A percentile compares a stretch with the other conserved stretches of the same genome.
These are phyloP conservation scores for Cicer chorassanicum DNA, from an alignment of 306 rosid genomes.

Conservation along the genomic window DNA sequence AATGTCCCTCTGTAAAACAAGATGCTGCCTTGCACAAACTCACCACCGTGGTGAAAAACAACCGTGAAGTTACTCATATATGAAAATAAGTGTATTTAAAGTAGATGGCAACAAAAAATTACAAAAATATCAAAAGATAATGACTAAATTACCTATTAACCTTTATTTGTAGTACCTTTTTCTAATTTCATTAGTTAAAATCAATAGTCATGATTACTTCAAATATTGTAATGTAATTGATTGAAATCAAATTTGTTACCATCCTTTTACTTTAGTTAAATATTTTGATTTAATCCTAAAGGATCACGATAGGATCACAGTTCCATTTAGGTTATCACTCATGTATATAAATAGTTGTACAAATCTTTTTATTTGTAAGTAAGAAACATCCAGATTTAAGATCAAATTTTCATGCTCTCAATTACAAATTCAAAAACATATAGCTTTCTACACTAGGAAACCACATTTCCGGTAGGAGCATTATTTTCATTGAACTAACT, in stretches of 20 bases:
- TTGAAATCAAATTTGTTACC: neutral
- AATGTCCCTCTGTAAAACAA: neutral
- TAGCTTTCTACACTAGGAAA: neutral
- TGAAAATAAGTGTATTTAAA: no score
- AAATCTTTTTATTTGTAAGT: no score
- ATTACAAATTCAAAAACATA: neutral
- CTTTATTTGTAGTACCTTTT: neutral
- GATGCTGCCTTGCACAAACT: neutral
- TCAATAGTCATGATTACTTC: neutral
- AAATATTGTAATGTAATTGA: neutral
- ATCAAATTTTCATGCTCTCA: neutral
- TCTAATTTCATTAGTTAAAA: neutral
- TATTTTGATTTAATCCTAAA: neutral
- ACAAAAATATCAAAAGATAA: neutral
- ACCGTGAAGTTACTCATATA: neutral
- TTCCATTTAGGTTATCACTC: no score
- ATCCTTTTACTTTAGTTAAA: neutral
- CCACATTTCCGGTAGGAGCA: neutral
- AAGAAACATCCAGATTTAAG: neutral
- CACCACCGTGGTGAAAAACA: neutral
- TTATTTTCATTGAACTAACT: constrained; percentile 10
- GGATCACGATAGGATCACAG: no score
- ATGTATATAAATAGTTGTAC: no score
- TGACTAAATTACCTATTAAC: no score
- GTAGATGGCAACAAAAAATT: no score